Evolutionary conservation across 768 basidiomycete species (phyloP), one percentile per base, ranked within the genome.

Genomic region (Serendipita sp.): DNA sequence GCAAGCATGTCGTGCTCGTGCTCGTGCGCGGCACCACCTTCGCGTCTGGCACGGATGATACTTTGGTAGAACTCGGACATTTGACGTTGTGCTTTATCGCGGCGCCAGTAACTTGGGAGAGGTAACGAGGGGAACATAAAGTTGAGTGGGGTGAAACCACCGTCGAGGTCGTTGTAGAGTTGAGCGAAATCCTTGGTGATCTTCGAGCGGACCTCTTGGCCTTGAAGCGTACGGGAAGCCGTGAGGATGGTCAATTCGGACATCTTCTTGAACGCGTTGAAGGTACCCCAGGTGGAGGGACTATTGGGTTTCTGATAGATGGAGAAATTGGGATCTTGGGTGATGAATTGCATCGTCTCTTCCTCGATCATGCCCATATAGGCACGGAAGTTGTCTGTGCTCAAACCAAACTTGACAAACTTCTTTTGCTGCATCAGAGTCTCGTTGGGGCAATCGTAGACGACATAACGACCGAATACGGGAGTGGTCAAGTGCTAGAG

Each of bases 361-460:
- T 75, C 70, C 45, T 74, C 75, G 67, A 81, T 78, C 73, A 80
- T 75, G 48, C 76, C 77, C 56, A 82, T 78, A 72, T 99, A 98
- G 35, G 84, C 79, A 47, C 86, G 83, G 74, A 99, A 84, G 74
- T 94, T 94, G 32, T 98, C 94, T 11, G 83, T 84, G 10, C 92
- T 89, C 24, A 99, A 83, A 28, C 96, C 94, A 67, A 92, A 85
- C 77, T 99, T 99, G 75, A 98, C 87, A 71, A 97, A 97, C 73
- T 88, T 89, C 80, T 99, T 99, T 74, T 99, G 96, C 71, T 99
- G 93, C 94, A 99, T 98, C 75, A 99, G 86, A 51, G 89, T 76
- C 54, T 94, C 89, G 74, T 98, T 98, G 37, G 96, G 95, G 62
- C 90, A 85, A 70, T 98, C 96, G 73, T 98, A 99, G 10, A 97